Evolutionary conservation across 2,329 filamentous ascomycete species (phyloP), one percentile per base, ranked within the genome.

Genomic region (Mycosphaerella sp.): DNA sequence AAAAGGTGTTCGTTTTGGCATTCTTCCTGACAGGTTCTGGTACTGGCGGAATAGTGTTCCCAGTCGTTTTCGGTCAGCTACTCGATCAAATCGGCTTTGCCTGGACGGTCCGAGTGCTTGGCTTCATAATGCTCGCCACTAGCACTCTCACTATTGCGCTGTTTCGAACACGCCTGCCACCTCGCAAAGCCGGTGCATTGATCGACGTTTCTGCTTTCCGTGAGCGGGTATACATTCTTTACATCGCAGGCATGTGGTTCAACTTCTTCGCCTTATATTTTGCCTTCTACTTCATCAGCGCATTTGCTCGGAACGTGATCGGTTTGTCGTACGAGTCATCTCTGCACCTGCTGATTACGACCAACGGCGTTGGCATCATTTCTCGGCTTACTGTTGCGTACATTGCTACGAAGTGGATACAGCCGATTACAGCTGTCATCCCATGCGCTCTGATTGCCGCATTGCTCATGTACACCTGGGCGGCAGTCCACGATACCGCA

Each of bases 31-130:
- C 75, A 0, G 84, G 84, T 0, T 79, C 78, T 21, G 75, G 76
- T 0, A 77, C 77, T 0, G 84, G 83, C 1, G 82, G 82, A 0
- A 67, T 85, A 12, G 71, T 85, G 2, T 86, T 82, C 61, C 82
- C 83, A 0, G 70, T 79, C 1, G 63, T 75, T n/a, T 68, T 70
- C 1, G 59, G 68, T 12, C 74, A 80, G 47, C 66, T 85, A 9
- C 66, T 84, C 1, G 77, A 80, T 0, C 70, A 69, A 13, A 68
- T 85, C 3, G 83, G 83, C 0, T 85, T 84, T 59, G 71, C 72
- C 0, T 85, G 81, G 80, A 82, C 82, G 0, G 74, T 83, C 16
- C 71, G 82, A 0, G 73, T 76, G 0, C 73, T 84, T 57, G 82
- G 77, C 0, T 76, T 86, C 44, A 73, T 85, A 32, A 78, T 80